These are phyloP conservation scores for Fomitopsis serialis DNA, from an alignment of 768 basidiomycete species.

Conservation along the genomic window DNA sequence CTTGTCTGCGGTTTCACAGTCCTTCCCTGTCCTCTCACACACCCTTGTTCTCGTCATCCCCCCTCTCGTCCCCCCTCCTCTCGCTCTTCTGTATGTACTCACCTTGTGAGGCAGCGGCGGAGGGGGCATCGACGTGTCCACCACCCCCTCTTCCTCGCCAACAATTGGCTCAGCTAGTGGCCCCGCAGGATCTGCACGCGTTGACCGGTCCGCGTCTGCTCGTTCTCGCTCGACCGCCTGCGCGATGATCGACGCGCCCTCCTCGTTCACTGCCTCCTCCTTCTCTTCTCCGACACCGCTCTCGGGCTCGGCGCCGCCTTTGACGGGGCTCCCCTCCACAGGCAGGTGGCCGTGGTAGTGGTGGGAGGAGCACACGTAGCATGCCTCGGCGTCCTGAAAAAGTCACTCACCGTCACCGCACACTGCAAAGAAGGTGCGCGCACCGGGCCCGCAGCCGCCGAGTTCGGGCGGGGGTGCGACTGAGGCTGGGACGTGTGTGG, in stretches of 20 bases:
- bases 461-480: no score
- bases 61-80: no score
- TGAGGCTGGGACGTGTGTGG: no score
- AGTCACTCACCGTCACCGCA: background rate
- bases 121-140: no score
- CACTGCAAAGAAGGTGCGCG: background rate
- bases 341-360: no score
- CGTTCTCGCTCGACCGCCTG: background rate
- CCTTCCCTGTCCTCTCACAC: no score
- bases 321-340: conserved; percentile 43
- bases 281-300: conserved; percentile 6
- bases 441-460: background rate
- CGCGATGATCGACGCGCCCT: background rate
- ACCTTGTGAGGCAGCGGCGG: no score
- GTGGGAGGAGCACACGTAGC: background rate
- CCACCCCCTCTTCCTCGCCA: no score
- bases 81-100: no score
- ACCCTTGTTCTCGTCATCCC: no score
- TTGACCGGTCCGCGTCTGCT: background rate
- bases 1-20: no score
- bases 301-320: conserved; percentile 19
- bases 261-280: background rate
- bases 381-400: background rate
- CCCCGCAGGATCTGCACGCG: background rate
- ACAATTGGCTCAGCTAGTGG: conserved; percentile 12